Evolutionary conservation across 306 rosid species (phyloP), one percentile per base, ranked within the genome.

Genomic region (Cucumis hystrix): DNA sequence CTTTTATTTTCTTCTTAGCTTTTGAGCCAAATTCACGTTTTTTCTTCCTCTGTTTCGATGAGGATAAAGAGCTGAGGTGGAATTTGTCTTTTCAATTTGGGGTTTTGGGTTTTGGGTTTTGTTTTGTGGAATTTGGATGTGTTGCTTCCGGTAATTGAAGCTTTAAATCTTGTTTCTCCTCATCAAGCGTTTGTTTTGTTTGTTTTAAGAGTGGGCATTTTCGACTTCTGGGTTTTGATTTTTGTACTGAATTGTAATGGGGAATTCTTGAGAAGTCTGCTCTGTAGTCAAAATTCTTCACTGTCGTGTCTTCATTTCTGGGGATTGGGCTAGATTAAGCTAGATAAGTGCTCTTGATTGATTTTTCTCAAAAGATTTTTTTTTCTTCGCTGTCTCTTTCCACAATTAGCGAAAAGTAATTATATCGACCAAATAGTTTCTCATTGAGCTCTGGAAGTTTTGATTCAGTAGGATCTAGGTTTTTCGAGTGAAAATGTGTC

Each of bases 1-100:
- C 2, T 70, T 15, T 40, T 52, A 1, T 47, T 4, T 47, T 51
- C 56, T 35, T 75, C 0, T 39, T 21, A 39, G 13, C 6, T 75
- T 33, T 75, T 57, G 37, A 57, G 58, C 25, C 10, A 59, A 61
- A 75, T 75, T 75, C 79, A 20, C 4, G 56, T 56, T 75, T 15
- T 3, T 58, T 4, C 80, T 47, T 33, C 62, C 28, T 78, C 83
- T 77, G 80, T 78, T 78, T 79, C 43, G 78, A 68, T 77, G 70
- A 52, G 57, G 77, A 71, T 8, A 52, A 1, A 71, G 47, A 45
- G 55, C 51, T 62, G 25, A 1, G 39, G 12, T 47, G 12, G 15
- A 77, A 16, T 59, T 21, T 14, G 33, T 45, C 6, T 55, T 52
- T 78, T n/a, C 8, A 54, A 21, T 75, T 57, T 6, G 3, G 52